phyloP scores from a whole-genome alignment of 257 asterid species.

The Nicotiana tomentosiformis region DNA sequence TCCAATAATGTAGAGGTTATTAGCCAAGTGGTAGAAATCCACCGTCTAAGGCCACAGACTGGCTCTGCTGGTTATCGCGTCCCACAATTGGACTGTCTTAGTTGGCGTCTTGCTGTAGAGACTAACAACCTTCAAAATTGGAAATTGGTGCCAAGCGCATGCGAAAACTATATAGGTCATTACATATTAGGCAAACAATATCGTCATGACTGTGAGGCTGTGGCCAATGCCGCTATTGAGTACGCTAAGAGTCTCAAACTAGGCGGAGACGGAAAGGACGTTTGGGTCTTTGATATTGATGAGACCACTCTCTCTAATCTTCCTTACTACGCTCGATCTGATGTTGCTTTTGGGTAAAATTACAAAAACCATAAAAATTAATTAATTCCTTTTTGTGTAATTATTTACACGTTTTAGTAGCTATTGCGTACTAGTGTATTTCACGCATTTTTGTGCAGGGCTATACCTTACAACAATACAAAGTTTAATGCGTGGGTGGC shows the following conservation, averaged over 20 bases:
- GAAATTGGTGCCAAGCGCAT: constrained; percentile 37
- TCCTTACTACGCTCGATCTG: constrained; percentile 35
- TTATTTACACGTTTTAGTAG: neutral
- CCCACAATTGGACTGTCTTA: constrained; percentile 45
- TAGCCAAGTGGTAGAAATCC: constrained; percentile 19
- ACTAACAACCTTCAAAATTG: constrained; percentile 40
- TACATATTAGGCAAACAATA: constrained; percentile 66
- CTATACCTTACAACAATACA: constrained; percentile 29
- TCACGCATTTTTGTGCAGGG: constrained; percentile 18
- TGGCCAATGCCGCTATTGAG: constrained; percentile 38
- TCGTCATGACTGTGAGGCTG: constrained; percentile 34
- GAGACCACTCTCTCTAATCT: constrained; percentile 43
- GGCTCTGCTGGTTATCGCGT: constrained; percentile 25
- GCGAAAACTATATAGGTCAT: constrained; percentile 46
- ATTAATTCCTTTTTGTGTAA: too few species aligned
- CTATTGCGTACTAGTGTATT: neutral
- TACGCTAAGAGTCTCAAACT: constrained; percentile 29
- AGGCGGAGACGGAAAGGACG: constrained; percentile 34
- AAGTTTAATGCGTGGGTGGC: constrained; percentile 36
- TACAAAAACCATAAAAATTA: neutral
- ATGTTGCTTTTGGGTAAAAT: constrained; percentile 40
- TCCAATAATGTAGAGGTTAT: neutral
- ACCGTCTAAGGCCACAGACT: constrained; percentile 37
- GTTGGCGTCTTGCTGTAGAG: constrained; percentile 77
- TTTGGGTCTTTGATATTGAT: constrained; percentile 49